Evolutionary conservation across 345 rosid species (phyloP).

Genomic region (Melastoma malabathricum): DNA sequence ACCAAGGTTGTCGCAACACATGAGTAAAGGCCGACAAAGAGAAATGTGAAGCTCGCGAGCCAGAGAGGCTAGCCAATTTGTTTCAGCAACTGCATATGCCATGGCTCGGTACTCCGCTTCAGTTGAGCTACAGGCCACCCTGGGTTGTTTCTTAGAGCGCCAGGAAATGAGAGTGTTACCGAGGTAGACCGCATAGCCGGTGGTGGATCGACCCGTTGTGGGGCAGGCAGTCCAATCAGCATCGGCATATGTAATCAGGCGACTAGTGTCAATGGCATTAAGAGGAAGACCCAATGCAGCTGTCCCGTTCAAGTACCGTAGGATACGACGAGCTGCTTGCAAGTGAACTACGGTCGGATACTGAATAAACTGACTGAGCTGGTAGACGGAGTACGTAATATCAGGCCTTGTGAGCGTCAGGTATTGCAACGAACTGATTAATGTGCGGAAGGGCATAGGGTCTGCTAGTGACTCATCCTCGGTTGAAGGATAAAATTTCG

Average conservation of each 20-base stretch:
- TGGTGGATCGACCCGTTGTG: neutral
- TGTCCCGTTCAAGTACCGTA: neutral
- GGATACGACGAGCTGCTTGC: neutral
- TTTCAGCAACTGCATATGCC: neutral
- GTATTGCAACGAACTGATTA: neutral
- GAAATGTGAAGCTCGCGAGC: neutral
- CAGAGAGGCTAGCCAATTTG: neutral
- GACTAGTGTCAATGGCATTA: neutral
- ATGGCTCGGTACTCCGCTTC: neutral
- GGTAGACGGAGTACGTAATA: neutral
- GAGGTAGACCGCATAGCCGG: neutral
- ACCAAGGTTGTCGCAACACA: conserved; percentile 1
- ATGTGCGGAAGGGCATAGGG: neutral
- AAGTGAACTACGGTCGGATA: neutral
- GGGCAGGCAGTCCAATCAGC: neutral
- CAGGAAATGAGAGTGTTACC: neutral
- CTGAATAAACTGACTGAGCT: neutral
- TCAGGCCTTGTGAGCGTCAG: neutral
- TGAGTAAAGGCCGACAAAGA: neutral
- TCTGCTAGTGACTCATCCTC: no score
- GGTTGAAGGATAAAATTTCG: neutral
- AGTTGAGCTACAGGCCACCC: neutral
- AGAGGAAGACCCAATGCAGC: neutral
- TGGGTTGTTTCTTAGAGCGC: neutral
- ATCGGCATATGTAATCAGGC: neutral